phyloP scores from a whole-genome alignment of 768 basidiomycete genomes.

The Hydnum rufescens region DNA sequence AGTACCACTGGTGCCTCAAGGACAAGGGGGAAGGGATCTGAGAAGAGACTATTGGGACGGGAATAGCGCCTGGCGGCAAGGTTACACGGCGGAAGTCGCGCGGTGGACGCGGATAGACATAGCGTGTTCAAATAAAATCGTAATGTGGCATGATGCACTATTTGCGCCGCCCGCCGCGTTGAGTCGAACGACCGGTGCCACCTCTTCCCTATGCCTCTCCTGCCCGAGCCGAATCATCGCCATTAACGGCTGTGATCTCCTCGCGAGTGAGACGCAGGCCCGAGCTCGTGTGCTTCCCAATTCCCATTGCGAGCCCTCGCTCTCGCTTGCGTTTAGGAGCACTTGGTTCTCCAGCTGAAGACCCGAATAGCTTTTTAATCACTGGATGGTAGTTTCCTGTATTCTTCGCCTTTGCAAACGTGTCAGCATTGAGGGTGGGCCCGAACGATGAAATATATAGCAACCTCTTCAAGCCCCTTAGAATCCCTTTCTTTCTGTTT shows the following conservation, averaged over 20 bases:
- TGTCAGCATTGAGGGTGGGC: constrained; percentile 7
- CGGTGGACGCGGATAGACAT: no score
- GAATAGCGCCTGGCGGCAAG: no score
- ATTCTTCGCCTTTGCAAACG: constrained; percentile 43
- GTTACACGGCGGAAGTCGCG: no score
- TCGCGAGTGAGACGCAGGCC: constrained; percentile 40
- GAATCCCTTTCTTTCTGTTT: constrained; percentile 39
- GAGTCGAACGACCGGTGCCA: no score
- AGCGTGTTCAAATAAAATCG: no score
- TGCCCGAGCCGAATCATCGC: constrained; percentile 3
- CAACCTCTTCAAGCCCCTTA: constrained; percentile 43
- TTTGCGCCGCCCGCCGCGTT: no score
- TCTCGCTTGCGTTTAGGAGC: constrained; percentile 24
- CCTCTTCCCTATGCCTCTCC: background rate
- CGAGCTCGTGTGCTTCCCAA: constrained; percentile 57
- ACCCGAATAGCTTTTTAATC: constrained; percentile 46
- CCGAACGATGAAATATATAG: constrained; percentile 1
- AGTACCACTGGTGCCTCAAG: background rate
- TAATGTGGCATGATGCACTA: no score
- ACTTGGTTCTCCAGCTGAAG: constrained; percentile 14
- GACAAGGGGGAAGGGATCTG: background rate
- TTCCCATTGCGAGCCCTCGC: constrained; percentile 55
- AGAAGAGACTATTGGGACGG: no score
- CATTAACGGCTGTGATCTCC: constrained; percentile 31
- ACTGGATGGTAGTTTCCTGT: constrained; percentile 69